phyloP scores from a whole-genome alignment of 164 flowering plant species.

The Magnolia kwangsiensis region DNA sequence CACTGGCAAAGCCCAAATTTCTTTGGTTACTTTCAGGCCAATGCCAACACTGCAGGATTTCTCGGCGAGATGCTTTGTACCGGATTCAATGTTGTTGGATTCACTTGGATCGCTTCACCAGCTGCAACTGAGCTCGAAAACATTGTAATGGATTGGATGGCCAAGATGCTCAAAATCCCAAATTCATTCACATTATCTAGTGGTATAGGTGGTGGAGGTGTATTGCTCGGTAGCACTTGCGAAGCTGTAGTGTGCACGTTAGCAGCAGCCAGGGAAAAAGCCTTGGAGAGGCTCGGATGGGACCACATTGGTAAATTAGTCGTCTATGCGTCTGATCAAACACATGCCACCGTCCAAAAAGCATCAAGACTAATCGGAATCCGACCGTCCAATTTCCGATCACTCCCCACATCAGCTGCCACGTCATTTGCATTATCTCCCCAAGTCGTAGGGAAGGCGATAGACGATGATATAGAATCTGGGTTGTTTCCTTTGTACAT shows the following conservation, averaged over 20 bases:
- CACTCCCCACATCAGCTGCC: slow-evolving; percentile 23
- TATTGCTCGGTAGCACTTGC: slow-evolving; percentile 49
- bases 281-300: slow-evolving; percentile 17
- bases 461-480: slow-evolving; percentile 35
- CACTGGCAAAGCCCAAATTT: slow-evolving; percentile 64
- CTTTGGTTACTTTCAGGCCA: slow-evolving; percentile 56
- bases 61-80: slow-evolving; percentile 57
- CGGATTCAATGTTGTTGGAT: slow-evolving; percentile 46
- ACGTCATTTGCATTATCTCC: slow-evolving; percentile 31
- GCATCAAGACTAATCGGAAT: slow-evolving; percentile 39
- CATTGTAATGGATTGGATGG: slow-evolving; percentile 37
- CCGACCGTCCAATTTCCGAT: slow-evolving; percentile 24
- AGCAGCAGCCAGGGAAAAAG: slow-evolving; percentile 41
- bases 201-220: slow-evolving; percentile 43
- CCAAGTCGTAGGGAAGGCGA: background rate
- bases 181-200: slow-evolving; percentile 41
- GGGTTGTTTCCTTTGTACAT: slow-evolving; percentile 53
- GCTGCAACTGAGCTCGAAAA: slow-evolving; percentile 59
- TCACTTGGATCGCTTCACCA: slow-evolving; percentile 59
- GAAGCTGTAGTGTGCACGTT: slow-evolving; percentile 49
- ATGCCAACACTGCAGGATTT: slow-evolving; percentile 45
- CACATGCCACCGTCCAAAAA: slow-evolving; percentile 45
- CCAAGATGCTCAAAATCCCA: slow-evolving; percentile 42
- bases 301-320: slow-evolving; percentile 28
- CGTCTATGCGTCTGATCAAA: slow-evolving; percentile 57